phyloP scores from a whole-genome alignment of 805 yeast species.

The Maudiozyma bulderi region DNA sequence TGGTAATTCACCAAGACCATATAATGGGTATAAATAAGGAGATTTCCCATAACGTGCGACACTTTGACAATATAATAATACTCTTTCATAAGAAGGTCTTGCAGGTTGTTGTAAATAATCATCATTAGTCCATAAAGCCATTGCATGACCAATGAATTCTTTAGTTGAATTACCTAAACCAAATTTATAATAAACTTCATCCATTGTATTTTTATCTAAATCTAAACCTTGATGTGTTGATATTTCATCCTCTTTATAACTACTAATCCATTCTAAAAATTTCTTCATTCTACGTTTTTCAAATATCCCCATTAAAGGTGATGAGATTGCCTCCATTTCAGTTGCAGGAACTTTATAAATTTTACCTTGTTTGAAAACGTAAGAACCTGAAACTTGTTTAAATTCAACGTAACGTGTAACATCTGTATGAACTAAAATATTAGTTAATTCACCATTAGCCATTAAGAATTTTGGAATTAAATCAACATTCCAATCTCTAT shows the following conservation, averaged over 20 bases:
- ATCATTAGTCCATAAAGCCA: conserved; percentile 95
- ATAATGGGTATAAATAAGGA: conserved; percentile 91
- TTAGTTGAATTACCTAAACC: conserved; percentile 89
- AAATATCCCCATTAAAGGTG: conserved; percentile 90
- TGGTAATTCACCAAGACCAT: conserved; percentile 96
- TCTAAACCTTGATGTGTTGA: conserved; percentile 80
- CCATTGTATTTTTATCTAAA: conserved; percentile 82
- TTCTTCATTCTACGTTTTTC: conserved; percentile 93
- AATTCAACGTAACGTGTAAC: conserved; percentile 94
- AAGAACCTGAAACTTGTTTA: conserved; percentile 93
- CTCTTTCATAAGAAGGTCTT: conserved; percentile 81
- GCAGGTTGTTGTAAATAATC: conserved; percentile 83
- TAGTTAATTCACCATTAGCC: conserved; percentile 96
- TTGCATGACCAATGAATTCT: conserved; percentile 96
- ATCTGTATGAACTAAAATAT: conserved; percentile 88
- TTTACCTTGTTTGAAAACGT: conserved; percentile 76
- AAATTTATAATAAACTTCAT: conserved; percentile 77
- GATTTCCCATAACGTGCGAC: conserved; percentile 94
- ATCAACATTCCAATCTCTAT: conserved; percentile 96
- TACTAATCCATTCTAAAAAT: conserved; percentile 79
- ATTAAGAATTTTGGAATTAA: conserved; percentile 91
- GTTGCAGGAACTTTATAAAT: conserved; percentile 93
- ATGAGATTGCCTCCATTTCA: conserved; percentile 81
- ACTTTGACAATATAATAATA: conserved; percentile 75
- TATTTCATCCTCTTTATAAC: conserved; percentile 66